These are phyloP conservation scores for Aechmea fasciata DNA, from an alignment of 176 grass and related monocot genomes.

Conservation along the genomic window DNA sequence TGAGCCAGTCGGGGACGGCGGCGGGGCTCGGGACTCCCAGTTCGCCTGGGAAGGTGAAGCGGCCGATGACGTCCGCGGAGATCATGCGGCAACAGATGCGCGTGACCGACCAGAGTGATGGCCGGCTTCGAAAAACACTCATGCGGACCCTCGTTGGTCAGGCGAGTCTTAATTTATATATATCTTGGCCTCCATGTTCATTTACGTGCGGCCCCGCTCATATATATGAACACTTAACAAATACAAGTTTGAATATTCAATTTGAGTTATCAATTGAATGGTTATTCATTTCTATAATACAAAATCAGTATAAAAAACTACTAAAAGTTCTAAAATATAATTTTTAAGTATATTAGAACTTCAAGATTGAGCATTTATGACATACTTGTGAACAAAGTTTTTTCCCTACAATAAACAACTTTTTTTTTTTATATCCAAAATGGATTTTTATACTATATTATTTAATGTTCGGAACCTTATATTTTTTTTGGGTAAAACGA, in stretches of 20 bases:
- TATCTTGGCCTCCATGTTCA: neutral
- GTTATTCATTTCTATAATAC: too few relatives aligned
- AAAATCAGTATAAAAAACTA: too few relatives aligned
- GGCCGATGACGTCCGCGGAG: constrained; percentile 82
- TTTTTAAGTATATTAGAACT: too few relatives aligned
- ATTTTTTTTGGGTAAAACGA: too few relatives aligned
- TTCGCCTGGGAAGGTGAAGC: constrained; percentile 45
- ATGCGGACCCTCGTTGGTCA: constrained; percentile 72
- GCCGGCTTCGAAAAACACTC: constrained; percentile 63
- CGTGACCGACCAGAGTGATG: constrained; percentile 67
- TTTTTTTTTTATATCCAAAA: too few relatives aligned
- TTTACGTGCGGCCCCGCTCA: neutral
- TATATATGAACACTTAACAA: neutral
- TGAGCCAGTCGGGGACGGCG: constrained; percentile 36
- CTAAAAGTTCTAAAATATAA: too few relatives aligned
- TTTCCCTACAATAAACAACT: too few relatives aligned
- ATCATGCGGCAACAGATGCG: constrained; percentile 93
- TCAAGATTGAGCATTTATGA: too few relatives aligned
- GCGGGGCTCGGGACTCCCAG: constrained; percentile 6
- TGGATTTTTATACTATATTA: too few relatives aligned
- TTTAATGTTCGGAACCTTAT: too few relatives aligned
- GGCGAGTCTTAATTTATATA: constrained; percentile 14
- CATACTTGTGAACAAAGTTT: too few relatives aligned
- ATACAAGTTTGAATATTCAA: neutral
- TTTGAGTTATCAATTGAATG: neutral